phyloP scores from a whole-genome alignment of 371 early-diverging fungal species.

The Saksenaea oblongispora region DNA sequence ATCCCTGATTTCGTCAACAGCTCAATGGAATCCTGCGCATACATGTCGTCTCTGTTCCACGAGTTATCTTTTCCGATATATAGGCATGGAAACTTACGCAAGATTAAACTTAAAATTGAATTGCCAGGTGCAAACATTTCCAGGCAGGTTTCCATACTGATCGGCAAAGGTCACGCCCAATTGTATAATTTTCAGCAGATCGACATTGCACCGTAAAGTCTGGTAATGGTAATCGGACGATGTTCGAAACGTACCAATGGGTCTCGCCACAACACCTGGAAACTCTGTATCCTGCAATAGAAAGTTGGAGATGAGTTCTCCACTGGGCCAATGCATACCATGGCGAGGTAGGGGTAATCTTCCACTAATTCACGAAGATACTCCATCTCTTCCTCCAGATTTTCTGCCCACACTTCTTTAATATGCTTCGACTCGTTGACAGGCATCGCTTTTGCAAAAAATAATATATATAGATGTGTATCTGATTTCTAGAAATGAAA shows the following conservation, averaged over 20 bases:
- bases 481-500: too few relatives aligned
- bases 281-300: slow-evolving; percentile 97
- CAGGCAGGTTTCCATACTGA: slow-evolving; percentile 90
- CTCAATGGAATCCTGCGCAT: slow-evolving; percentile 99
- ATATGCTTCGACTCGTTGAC: slow-evolving; percentile 65
- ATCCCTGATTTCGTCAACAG: slow-evolving; percentile 96
- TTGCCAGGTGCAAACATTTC: slow-evolving; percentile 97
- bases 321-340: slow-evolving; percentile 64
- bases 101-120: slow-evolving; percentile 99
- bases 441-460: slow-evolving; percentile 34
- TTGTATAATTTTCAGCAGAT: slow-evolving; percentile 98
- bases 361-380: slow-evolving; percentile 89
- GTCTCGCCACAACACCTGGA: slow-evolving; percentile 99
- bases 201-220: slow-evolving; percentile 98
- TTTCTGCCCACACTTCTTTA: slow-evolving; percentile 97
- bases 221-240: slow-evolving; percentile 98
- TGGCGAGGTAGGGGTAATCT: slow-evolving; percentile 95
- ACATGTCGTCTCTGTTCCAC: slow-evolving; percentile 90
- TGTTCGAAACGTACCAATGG: slow-evolving; percentile 95
- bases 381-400: slow-evolving; percentile 95
- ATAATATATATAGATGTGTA: too few relatives aligned
- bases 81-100: slow-evolving; percentile 44
- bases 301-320: neutral
- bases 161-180: slow-evolving; percentile 98
- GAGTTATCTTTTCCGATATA: neutral